phyloP scores from a whole-genome alignment of 352 stramenopile species.

The Pythium coloratum region DNA sequence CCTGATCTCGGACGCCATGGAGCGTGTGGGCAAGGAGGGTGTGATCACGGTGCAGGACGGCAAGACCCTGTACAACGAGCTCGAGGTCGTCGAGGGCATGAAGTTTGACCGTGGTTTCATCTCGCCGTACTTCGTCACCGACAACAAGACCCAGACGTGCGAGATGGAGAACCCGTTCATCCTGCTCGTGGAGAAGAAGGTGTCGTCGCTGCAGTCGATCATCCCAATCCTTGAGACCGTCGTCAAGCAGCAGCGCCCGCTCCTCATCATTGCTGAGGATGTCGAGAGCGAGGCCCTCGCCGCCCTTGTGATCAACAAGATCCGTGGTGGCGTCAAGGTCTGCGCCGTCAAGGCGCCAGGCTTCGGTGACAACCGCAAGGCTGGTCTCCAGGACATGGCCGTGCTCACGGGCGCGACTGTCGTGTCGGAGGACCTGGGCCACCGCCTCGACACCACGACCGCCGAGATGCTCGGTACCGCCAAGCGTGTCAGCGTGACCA shows the following conservation, averaged over 20 bases:
- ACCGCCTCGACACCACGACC: conserved; percentile 98
- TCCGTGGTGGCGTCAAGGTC: conserved; percentile 99
- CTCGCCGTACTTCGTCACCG: conserved; percentile 99
- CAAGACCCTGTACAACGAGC: conserved; percentile 99
- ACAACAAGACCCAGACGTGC: conserved; percentile 98
- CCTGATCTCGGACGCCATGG: conserved; percentile 99
- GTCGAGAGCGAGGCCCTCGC: conserved; percentile 99
- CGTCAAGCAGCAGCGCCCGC: conserved; percentile 95
- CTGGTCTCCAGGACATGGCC: conserved; percentile 99
- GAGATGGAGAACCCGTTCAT: conserved; percentile 99
- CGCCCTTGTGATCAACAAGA: conserved; percentile 99
- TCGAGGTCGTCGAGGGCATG: conserved; percentile 99
- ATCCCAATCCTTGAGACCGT: conserved; percentile 97
- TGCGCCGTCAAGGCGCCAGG: conserved; percentile 99
- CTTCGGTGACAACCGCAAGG: conserved; percentile 99
- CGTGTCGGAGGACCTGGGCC: conserved; percentile 98
- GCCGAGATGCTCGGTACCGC: conserved; percentile 93
- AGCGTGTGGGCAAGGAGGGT: conserved; percentile 99
- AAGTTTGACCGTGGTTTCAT: conserved; percentile 99
- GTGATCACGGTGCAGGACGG: conserved; percentile 99
- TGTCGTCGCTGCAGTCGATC: conserved; percentile 95
- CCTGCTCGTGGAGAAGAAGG: conserved; percentile 99
- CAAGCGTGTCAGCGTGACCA: conserved; percentile 97
- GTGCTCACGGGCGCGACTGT: conserved; percentile 98
- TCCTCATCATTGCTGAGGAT: conserved; percentile 99